These are phyloP conservation scores for Trichoderma aggressivum DNA, from an alignment of 2,329 filamentous ascomycete species.

Conservation along the genomic window DNA sequence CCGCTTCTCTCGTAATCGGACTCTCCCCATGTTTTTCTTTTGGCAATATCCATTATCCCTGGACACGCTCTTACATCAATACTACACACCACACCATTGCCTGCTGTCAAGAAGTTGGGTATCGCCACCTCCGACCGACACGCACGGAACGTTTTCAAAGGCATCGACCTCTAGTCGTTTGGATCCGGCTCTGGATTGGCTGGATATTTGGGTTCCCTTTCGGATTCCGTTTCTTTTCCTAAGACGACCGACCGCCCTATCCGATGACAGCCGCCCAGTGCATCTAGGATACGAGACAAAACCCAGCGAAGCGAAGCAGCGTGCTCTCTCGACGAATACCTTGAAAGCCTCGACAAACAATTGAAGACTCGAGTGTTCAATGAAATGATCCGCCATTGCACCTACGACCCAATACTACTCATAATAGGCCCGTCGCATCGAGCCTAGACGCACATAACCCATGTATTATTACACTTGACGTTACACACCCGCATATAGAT, in stretches of 20 bases:
- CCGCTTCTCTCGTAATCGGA: background rate
- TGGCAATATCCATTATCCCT: background rate
- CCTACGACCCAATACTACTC: background rate
- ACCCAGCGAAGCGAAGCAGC: background rate
- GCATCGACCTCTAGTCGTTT: background rate
- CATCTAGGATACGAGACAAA: background rate
- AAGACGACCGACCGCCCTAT: background rate
- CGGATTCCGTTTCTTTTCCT: background rate
- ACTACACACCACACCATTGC: background rate
- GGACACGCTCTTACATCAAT: background rate
- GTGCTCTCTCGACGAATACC: background rate
- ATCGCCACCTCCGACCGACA: constrained; percentile 7
- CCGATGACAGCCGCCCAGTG: background rate
- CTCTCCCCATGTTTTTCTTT: background rate
- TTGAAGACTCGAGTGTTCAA: background rate
- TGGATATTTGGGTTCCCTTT: background rate
- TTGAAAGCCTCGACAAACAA: background rate
- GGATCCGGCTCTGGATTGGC: background rate
- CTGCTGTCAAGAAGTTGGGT: background rate
- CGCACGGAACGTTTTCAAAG: background rate
- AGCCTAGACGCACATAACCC: background rate
- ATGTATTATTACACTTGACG: background rate
- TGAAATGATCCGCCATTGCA: constrained; percentile 2
- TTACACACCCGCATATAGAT: constrained; percentile 4
- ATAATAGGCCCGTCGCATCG: background rate